Percentiles rank a stretch among this genome's conserved stretches.
phyloP scores from a whole-genome alignment of 164 flowering plant genomes.

The Magnolia changhungtana region DNA sequence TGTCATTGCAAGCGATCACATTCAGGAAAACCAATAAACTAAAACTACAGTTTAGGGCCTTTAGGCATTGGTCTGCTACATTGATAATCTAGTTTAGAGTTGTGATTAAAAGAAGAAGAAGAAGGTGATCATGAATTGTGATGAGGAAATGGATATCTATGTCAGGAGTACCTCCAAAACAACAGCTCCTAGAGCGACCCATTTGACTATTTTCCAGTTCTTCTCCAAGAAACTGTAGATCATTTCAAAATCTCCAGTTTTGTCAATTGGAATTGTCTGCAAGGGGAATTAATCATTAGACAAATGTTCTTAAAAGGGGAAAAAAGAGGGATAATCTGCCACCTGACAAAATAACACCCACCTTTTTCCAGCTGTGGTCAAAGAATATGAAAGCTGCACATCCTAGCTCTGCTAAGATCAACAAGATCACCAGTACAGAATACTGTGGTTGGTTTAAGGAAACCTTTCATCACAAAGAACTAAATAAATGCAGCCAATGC shows the following conservation, averaged over 20 bases:
- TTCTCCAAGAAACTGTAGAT: slow-evolving; percentile 69
- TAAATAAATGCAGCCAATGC: not conserved
- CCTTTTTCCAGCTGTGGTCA: slow-evolving; percentile 84
- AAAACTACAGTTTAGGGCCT: too few relatives aligned
- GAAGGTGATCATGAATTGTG: not conserved
- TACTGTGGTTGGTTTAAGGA: slow-evolving; percentile 71
- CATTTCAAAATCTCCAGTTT: slow-evolving; percentile 76
- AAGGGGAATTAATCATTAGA: slow-evolving; percentile 6
- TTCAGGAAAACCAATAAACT: too few relatives aligned
- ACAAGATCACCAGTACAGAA: slow-evolving; percentile 56
- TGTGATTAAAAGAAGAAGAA: not conserved
- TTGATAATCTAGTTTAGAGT: not conserved
- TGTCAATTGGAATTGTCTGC: slow-evolving; percentile 76
- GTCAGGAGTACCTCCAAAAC: slow-evolving; percentile 60
- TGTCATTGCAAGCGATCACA: too few relatives aligned
- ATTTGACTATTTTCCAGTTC: slow-evolving; percentile 73
- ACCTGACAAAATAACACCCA: slow-evolving; percentile 23
- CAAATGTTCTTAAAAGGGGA: not conserved
- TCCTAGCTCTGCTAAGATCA: slow-evolving; percentile 81
- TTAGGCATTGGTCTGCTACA: too few relatives aligned
- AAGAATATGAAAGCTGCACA: slow-evolving; percentile 88
- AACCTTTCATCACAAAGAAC: slow-evolving; percentile 17
- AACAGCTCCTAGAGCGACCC: slow-evolving; percentile 91
- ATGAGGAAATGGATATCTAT: not conserved
- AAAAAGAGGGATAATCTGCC: not conserved